A percentile compares a stretch with the other conserved stretches of the same genome.
Conservation (phyloP, 2,329 filamentous ascomycete genomes). For the Alternaria hordeiaustralica region DNA sequence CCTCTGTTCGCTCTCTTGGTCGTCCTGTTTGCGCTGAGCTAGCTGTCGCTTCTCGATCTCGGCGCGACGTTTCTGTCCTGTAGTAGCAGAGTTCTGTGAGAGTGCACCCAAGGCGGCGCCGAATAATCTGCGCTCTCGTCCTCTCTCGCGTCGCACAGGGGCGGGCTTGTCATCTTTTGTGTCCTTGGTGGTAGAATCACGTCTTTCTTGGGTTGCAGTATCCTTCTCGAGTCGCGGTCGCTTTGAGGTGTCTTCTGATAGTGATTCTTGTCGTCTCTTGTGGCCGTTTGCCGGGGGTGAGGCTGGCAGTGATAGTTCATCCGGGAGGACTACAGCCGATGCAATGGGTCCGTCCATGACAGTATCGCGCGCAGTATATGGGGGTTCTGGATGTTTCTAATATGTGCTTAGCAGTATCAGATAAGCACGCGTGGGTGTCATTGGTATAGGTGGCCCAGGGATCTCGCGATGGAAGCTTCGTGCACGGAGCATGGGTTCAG, state of each 20-base stretch:
- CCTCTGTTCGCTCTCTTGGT: constrained; percentile 71
- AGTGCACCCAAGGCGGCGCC: constrained; percentile 80
- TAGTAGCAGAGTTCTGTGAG: constrained; percentile 69
- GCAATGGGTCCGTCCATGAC: constrained; percentile 55
- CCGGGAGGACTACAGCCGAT: constrained; percentile 62
- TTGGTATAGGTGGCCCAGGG: background rate
- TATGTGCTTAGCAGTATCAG: background rate
- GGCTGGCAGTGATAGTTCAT: constrained; percentile 43
- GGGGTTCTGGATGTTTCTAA: background rate
- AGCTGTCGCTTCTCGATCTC: constrained; percentile 85
- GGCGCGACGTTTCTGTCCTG: constrained; percentile 70
- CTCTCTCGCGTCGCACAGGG: constrained; percentile 66
- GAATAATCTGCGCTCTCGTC: constrained; percentile 84
- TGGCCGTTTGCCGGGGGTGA: constrained; percentile 33
- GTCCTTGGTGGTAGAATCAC: constrained; percentile 19
- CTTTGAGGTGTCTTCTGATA: constrained; percentile 59
- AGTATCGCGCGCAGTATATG: background rate
- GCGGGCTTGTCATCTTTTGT: constrained; percentile 46
- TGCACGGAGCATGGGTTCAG: constrained; percentile 33
- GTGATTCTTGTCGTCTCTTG: constrained; percentile 64
- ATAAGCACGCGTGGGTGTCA: constrained; percentile 1
- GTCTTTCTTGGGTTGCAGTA: constrained; percentile 30
- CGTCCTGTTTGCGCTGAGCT: constrained; percentile 75
- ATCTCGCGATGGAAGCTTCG: constrained; percentile 27
- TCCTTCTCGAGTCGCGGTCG: constrained; percentile 57